Evolutionary conservation across 1,284 basidiomycete genomes (phyloP), one percentile per base, ranked within the genome.

Genomic region (Ustilago lituana): DNA sequence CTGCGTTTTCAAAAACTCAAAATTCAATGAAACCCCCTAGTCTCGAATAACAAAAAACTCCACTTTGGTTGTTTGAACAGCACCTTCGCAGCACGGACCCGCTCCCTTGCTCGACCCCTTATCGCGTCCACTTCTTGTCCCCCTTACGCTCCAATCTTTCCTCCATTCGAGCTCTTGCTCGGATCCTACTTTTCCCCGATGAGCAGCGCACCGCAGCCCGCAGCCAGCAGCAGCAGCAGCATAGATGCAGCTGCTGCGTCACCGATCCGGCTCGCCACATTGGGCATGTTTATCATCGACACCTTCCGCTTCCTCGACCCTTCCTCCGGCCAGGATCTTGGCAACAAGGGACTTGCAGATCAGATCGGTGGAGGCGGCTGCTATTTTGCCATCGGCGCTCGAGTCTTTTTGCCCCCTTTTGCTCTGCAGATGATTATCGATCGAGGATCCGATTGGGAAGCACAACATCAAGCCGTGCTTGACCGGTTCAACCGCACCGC

Each of bases 331-430:
- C 33, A 46, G 12, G 58, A 65, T 43, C 51, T 65, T 10, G 65
- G 65, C 31, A 68, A 68, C 36, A 65, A 54, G 20, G 59, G 55
- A 8, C 36, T 74, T 4, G 40, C 50, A 33, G 46, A 73, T 44
- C 63, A 94, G 90, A 92, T 96, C 61, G 94, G 94, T 27, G 94
- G 94, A 0, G 94, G 92, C 6, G 94, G 94, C 1, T 91, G 85
- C 8, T 84, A 84, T 53, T 80, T 80, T 55, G 84, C 85, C 37
- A 85, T 94, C 37, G 92, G 92, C 5, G 89, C 91, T 20, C 86
- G 92, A 32, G 87, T 94, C 78, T 92, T 92, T 90, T 51, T 52
- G 77, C 69, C 44, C 5, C 46, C 53, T 3, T 31, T 38, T 24
- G 29, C 35, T 24, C 15, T 61, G 8, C 57, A 55, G 49, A 91